Base-by-base conservation (phyloP, 2,329 filamentous ascomycete genomes). In the Fusarium mundagurra region DNA sequence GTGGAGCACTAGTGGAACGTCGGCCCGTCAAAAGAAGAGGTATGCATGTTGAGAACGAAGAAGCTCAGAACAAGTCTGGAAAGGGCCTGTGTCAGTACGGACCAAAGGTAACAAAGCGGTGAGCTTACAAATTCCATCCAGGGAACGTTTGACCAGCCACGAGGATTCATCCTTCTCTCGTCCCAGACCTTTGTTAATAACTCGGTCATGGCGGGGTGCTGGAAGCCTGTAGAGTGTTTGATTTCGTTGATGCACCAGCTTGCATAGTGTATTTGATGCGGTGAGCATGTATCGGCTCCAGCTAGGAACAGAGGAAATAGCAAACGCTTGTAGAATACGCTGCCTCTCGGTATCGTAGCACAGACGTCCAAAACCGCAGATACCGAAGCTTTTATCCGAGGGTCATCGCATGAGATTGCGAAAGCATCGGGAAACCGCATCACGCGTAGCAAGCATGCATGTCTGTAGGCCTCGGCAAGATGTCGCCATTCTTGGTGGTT, bases 61-160 rank as follows among this genome's bases (percentile, higher is more conserved):
- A 12, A 76, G 54, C 16, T 64, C 63, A 8, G 60, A 75, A n/a
- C 72, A 77, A 13, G 72, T 75, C 74, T 76, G 9, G n/a, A 16
- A 1, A 22, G 2, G 7, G 6, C 29, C n/a, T 3, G 2, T 6
- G 17, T 72, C n/a, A 61, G 51, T n/a, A 34, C 2, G 3, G 11
- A 16, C 0, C 17, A 24, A 8, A 2, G 20, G 1, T 4, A 3
- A 9, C 17, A 16, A 33, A 5, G 31, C 18, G 22, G 22, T 12
- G 8, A 29, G 67, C 77, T 59, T 41, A 80, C 79, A n/a, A 79
- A 80, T 55, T 78, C 78, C 77, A 78, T 80, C 78, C 77, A 78
- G 2, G 76, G 76, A 17, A 80, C 48, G 12, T 80, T 76, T 3
- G 39, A 63, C 74, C 66, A 68, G 5, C 66, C 75, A 2, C 58